Base-by-base conservation (phyloP, 2,329 filamentous ascomycete genomes). In the Lasiodiplodia sp. region DNA sequence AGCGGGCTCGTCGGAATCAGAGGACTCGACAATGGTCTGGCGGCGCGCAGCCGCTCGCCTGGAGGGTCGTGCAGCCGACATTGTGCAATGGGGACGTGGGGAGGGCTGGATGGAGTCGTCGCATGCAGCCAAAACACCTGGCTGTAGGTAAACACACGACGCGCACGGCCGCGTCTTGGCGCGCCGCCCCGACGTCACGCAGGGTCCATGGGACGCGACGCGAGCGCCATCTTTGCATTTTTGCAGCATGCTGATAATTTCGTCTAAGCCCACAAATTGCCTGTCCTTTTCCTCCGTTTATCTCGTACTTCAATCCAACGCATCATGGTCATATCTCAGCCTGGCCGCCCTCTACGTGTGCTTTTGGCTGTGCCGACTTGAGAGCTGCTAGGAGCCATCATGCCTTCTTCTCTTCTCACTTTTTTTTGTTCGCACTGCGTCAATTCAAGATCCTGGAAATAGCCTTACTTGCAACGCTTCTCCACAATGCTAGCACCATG, bases 401-500 rank as follows among this genome's bases (percentile, higher is more conserved):
- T 52, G n/a, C 10, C 12, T 25, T n/a, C 8, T 40, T 14, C 37
- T 18, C 12, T 28, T n/a, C 3, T 40, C 11, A 23, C 12, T 8
- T 18, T 8, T 38, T 18, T 31, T 18, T 11, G 31, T 14, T n/a
- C 28, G 25, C 18, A 31, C 53, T 57, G 10, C 52, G 21, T 12
- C 18, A 38, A 10, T 4, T 18, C 23, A 4, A 18, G 25, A 18
- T 28, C 25, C 23, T n/a, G 16, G 12, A 2, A 37, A 4, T 18
- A 18, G 16, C 51, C 7, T 67, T 58, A 67, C 21, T 97, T 97
- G 87, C 95, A 98, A 75, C 95, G 87, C 88, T 97, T 97, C 86
- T 98, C 95, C 55, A 98, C 92, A 74, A 98, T 94, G 72, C 89
- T 89, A 6, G 90, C 85, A 1, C 96, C 96, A 79, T 97, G 94